phyloP scores from a whole-genome alignment of 768 basidiomycete species.

The Pleurotus pulmonarius region DNA sequence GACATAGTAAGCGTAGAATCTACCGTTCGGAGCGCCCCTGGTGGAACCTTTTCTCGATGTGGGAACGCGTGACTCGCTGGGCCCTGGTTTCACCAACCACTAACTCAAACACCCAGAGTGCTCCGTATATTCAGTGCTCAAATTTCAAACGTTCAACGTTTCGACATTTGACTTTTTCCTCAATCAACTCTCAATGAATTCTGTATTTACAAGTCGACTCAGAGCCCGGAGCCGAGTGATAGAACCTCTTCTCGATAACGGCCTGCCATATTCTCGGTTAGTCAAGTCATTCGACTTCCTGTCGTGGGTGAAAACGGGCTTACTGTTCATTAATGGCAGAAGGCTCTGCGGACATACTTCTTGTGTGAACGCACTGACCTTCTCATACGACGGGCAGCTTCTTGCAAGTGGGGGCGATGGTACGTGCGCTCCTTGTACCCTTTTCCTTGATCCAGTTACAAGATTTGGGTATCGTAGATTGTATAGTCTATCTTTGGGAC shows the following conservation, averaged over 20 bases:
- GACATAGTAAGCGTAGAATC: no score
- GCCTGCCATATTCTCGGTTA: slow-evolving; percentile 21
- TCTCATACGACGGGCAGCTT: slow-evolving; percentile 60
- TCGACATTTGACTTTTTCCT: no score
- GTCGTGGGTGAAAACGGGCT: not conserved
- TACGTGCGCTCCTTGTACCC: slow-evolving; percentile 23
- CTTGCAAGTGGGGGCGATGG: slow-evolving; percentile 71
- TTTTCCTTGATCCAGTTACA: not conserved
- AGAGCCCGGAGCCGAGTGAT: not conserved
- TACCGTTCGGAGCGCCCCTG: no score
- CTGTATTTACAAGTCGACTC: not conserved
- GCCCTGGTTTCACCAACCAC: no score
- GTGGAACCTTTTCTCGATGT: no score
- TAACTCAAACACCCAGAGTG: no score
- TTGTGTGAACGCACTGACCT: slow-evolving; percentile 62
- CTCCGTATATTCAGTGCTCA: no score
- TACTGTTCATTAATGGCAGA: slow-evolving; percentile 17
- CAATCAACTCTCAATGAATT: no score
- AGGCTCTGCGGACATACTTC: slow-evolving; percentile 47
- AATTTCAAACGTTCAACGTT: no score
- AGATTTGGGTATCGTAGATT: slow-evolving; percentile 32
- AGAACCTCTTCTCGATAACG: slow-evolving; percentile 14
- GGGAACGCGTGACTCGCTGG: no score
- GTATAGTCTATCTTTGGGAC: slow-evolving; percentile 59
- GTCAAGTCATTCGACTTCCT: not conserved